phyloP scores from a whole-genome alignment of 495 filamentous ascomycete species.

The Penicillium soppii region DNA sequence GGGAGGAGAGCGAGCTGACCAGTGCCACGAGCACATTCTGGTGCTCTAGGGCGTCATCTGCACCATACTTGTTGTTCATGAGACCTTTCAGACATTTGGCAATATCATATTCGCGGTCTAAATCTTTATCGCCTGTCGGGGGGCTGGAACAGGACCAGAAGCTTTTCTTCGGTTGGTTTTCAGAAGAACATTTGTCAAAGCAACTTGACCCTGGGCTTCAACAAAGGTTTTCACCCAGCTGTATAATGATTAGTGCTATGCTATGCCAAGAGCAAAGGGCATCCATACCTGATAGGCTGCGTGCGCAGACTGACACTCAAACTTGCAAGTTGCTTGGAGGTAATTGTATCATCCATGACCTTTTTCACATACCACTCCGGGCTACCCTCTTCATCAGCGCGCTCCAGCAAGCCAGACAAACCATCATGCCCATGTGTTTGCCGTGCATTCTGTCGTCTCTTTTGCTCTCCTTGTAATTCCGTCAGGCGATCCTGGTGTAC shows the following conservation, averaged over 20 bases:
- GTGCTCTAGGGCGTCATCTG: constrained; percentile 92
- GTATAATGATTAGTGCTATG: constrained; percentile 7
- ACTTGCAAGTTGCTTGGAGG: constrained; percentile 85
- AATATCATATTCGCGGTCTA: constrained; percentile 96
- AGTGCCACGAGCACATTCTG: constrained; percentile 87
- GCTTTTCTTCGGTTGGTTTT: constrained; percentile 89
- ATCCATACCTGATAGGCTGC: constrained; percentile 76
- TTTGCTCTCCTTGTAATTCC: constrained; percentile 92
- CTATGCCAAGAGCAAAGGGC: background rate
- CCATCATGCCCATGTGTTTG: constrained; percentile 61
- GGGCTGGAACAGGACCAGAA: constrained; percentile 69
- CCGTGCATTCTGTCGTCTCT: constrained; percentile 70
- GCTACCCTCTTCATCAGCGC: constrained; percentile 89
- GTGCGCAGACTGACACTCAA: constrained; percentile 91
- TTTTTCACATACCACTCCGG: constrained; percentile 98
- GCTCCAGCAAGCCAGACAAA: constrained; percentile 62
- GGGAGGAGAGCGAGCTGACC: constrained; percentile 82
- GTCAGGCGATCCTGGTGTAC: constrained; percentile 93
- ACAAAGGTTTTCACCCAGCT: constrained; percentile 95
- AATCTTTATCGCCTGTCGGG: constrained; percentile 72
- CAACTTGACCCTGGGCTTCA: constrained; percentile 95
- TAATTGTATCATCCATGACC: constrained; percentile 93
- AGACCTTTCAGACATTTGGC: constrained; percentile 94
- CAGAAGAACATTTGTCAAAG: constrained; percentile 86
- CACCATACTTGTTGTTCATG: constrained; percentile 99